Evolutionary conservation across 768 basidiomycete species (phyloP).

Genomic region (Phaffia australis): DNA sequence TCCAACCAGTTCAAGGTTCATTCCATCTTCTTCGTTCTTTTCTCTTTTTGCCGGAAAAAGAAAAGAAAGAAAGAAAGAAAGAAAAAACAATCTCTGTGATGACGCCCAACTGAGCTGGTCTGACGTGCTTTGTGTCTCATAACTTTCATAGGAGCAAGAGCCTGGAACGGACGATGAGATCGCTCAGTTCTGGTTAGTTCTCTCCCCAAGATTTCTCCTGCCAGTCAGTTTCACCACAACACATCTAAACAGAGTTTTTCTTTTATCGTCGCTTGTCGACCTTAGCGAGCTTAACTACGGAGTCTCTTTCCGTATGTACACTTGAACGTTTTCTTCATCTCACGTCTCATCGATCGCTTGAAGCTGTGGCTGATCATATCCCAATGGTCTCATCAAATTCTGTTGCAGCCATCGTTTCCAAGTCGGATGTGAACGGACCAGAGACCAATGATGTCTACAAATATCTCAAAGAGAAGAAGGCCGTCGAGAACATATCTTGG

Average conservation of each 20-base stretch:
- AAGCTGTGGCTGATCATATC: neutral
- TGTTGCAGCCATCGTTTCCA: neutral
- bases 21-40: neutral
- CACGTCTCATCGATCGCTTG: neutral
- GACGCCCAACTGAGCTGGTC: neutral
- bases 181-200: conserved; percentile 16
- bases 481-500: conserved; percentile 37
- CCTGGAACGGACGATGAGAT: conserved; percentile 38
- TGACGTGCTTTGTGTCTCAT: neutral
- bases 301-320: conserved; percentile 37
- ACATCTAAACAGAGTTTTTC: neutral
- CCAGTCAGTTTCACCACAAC: too few relatives aligned
- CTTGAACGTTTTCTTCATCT: conserved; percentile 31
- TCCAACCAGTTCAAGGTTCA: conserved; percentile 34
- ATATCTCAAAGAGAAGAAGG: conserved; percentile 34
- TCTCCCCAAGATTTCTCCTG: neutral
- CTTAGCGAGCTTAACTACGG: conserved; percentile 38
- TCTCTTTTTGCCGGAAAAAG: neutral
- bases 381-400: neutral
- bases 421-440: conserved; percentile 38
- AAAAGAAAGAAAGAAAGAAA: too few relatives aligned
- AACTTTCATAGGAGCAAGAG: conserved; percentile 37
- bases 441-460: conserved; percentile 38
- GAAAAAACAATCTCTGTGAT: neutral
- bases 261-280: conserved; percentile 19